phyloP scores from a whole-genome alignment of 106 monocot genomes.

The Dactylorhiza incarnata region DNA sequence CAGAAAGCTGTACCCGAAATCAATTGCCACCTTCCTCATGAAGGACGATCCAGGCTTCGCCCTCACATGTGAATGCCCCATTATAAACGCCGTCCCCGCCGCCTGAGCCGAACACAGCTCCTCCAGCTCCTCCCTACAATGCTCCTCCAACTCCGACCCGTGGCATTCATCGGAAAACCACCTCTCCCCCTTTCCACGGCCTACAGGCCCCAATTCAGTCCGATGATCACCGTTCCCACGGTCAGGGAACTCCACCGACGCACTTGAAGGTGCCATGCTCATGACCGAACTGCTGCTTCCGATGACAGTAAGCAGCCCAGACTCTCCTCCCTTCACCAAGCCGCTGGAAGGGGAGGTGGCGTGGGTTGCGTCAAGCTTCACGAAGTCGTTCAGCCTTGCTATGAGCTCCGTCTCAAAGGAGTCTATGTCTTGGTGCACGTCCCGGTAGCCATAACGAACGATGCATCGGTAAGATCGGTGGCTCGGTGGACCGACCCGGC shows the following conservation, averaged over 20 bases:
- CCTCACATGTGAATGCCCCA: constrained; percentile 54
- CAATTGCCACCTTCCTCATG: constrained; percentile 38
- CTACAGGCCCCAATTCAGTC: not conserved
- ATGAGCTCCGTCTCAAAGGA: constrained; percentile 53
- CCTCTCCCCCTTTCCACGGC: constrained; percentile 28
- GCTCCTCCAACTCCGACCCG: not conserved
- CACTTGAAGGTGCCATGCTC: constrained; percentile 11
- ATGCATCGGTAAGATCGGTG: constrained; percentile 60
- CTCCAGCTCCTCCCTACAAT: constrained; percentile 36
- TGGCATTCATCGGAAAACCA: constrained; percentile 20
- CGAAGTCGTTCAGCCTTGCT: constrained; percentile 36
- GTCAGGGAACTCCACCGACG: constrained; percentile 1
- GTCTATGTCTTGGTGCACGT: constrained; percentile 48
- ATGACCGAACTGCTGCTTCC: not conserved
- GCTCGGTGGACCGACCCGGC: constrained; percentile 44
- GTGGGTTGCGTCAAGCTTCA: constrained; percentile 19
- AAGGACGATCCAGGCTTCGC: constrained; percentile 44
- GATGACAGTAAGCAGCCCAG: constrained; percentile 18
- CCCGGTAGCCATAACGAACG: constrained; percentile 59
- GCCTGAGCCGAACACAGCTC: constrained; percentile 37
- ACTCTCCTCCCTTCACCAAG: not conserved
- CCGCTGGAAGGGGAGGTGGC: not conserved
- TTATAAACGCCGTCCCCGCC: constrained; percentile 56
- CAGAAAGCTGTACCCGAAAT: constrained; percentile 48
- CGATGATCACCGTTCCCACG: not conserved